Base-by-base conservation (phyloP, 352 stramenopile genomes). In the Peronospora destructor region DNA sequence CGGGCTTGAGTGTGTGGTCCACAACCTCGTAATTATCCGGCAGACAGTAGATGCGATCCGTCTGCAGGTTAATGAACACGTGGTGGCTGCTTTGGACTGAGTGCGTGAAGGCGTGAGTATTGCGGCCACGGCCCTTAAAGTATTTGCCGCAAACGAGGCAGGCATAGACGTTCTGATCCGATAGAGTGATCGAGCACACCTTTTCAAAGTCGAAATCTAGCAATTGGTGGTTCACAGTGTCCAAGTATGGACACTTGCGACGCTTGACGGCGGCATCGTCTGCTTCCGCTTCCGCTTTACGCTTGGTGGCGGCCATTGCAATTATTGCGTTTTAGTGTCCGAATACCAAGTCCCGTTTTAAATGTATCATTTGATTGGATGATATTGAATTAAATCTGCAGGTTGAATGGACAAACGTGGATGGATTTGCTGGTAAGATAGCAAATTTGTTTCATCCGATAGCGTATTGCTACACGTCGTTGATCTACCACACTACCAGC, bases 201-300 rank as follows among this genome's bases (percentile, higher is more conserved):
- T 98, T 98, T 68, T 99, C 94, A 49, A 98, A 98, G 74, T 99
- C 96, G 69, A 99, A 99, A 67, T 99, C 96, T 33, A 99, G 77
- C 42, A 97, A 58, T 44, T 98, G 87, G 55, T 97, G 88, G 65
- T 98, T 94, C 47, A 99, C 91, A 9, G 95, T 99, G 77, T 99
- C 96, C 30, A 99, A 72, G 68, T 98, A 99, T 41, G 97, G 97
- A 63, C 97, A 99, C 63, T 95, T 95, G 59, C 80, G 81, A 38
- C 83, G 80, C 66, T 90, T 93, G 35, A 53, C 47, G 32, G 56
- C 33, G 13, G 14, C 53, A n/a, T 21, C 49, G 11, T 28, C 43
- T 9, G 39, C 64, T 11, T 26, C 52, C 12, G 19, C 47, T 9
- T 64, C 66, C 1, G 76, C 65, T 40, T 72, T 74, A 23, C 75